Base-by-base conservation (phyloP, 352 stramenopile species). In the Hyaloperonospora arabidopsidis region DNA sequence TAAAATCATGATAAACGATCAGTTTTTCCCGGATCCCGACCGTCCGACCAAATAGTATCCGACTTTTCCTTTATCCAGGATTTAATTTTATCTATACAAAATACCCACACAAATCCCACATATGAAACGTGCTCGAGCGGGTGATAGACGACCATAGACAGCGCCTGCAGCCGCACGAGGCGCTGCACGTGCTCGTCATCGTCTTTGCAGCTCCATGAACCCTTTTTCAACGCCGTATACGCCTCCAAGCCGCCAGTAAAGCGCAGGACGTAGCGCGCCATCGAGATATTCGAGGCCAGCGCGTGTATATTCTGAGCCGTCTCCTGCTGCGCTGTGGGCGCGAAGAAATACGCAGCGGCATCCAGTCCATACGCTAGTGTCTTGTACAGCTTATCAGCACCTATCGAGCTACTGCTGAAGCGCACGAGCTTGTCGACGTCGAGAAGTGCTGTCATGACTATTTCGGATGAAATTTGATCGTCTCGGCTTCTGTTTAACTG, bases 91-190 rank as follows among this genome's bases (percentile, higher is more conserved):
- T n/a, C n/a, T n/a, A n/a, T n/a, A n/a, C n/a, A n/a, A n/a, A n/a
- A 1, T n/a, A 64, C 78, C 52, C 57, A 92, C 82, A 93, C 78
- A 63, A 86, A 93, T 3, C 83, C 80, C 28, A 93, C 56, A 57
- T 89, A 93, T 45, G 83, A 88, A 29, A 87, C 63, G 61, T 93
- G 80, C 54, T 93, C 80, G 35, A 93, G 63, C n/a, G 83, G 83
- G 65, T 93, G 88, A 67, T 93, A 93, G 8, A 85, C 57, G 34
- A 93, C 57, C 83, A 93, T 93, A 17, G 79, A 88, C 59, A 87
- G 73, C 51, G 76, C 71, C 55, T 93, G 78, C 5, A 87, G 52
- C 40, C 59, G 73, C 41, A 90, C 83, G 39, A 93, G 43, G 15
- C 63, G 61, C 29, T 73, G 66, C 45, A 87, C 58, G 57, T 75